Conservation (phyloP, 2,329 filamentous ascomycete genomes). For the Fusarium nisikadoi region DNA sequence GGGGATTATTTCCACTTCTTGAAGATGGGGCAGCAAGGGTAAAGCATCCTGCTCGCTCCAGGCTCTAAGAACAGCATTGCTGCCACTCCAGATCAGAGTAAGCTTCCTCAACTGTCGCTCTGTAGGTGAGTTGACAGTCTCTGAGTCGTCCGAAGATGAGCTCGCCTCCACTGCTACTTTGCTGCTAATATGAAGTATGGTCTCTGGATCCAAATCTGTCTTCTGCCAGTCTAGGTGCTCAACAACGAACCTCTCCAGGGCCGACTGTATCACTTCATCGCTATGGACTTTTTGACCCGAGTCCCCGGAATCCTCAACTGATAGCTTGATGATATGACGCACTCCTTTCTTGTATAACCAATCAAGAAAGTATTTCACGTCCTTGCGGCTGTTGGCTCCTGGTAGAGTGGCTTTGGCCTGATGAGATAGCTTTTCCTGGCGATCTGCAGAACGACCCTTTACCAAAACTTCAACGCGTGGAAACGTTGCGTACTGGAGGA, state of each 20-base stretch:
- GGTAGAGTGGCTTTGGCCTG: background rate
- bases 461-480: background rate
- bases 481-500: background rate
- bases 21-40: background rate
- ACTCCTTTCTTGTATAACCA: background rate
- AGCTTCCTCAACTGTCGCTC: background rate
- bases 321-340: background rate
- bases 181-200: background rate
- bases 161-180: background rate
- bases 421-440: background rate
- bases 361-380: background rate
- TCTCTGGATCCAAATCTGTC: background rate
- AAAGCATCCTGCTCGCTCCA: background rate
- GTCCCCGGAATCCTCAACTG: background rate
- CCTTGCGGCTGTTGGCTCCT: background rate
- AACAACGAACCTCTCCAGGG: background rate
- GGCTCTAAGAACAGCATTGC: background rate
- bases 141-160: background rate
- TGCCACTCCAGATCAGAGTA: background rate
- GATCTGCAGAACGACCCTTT: background rate
- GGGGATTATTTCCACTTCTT: background rate
- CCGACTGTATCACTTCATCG: background rate
- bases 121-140: background rate
- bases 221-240: conserved; percentile 3
- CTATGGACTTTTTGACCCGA: background rate